A percentile compares a stretch with the other conserved stretches of the same genome.
Evolutionary conservation across 805 yeast genomes (phyloP).

Genomic region (Pichia nanzhaoensis): DNA sequence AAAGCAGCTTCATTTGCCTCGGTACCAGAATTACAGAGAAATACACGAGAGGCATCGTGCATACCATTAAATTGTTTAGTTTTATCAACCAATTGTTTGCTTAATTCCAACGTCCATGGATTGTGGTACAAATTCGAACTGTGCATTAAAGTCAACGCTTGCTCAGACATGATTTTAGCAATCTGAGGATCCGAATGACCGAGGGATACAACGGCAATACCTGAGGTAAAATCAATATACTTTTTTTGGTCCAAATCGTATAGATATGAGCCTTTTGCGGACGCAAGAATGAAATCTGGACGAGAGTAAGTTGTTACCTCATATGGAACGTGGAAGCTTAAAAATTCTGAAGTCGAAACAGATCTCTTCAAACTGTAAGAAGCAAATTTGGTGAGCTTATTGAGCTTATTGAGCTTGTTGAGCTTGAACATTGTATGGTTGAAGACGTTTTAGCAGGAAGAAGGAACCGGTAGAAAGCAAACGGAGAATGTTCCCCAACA

Average conservation of each 20-base stretch:
- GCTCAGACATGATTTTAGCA: slow-evolving; percentile 64
- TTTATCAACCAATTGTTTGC: slow-evolving; percentile 59
- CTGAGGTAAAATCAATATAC: slow-evolving; percentile 89
- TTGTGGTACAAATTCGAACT: slow-evolving; percentile 83
- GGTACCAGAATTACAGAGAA: slow-evolving; percentile 50
- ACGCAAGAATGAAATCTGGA: slow-evolving; percentile 68
- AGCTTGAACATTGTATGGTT: slow-evolving; percentile 3
- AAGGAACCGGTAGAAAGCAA: background rate
- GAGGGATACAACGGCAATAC: slow-evolving; percentile 93
- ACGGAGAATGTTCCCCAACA: background rate
- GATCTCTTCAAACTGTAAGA: slow-evolving; percentile 7
- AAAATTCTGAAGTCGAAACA: slow-evolving; percentile 26
- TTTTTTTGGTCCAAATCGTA: slow-evolving; percentile 75
- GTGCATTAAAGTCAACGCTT: slow-evolving; percentile 68
- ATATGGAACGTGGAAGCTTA: slow-evolving; percentile 30
- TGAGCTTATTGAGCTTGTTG: slow-evolving; percentile 11
- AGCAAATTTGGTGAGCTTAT: slow-evolving; percentile 9
- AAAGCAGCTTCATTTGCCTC: slow-evolving; percentile 42
- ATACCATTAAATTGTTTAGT: slow-evolving; percentile 75
- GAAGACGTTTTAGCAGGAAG: background rate
- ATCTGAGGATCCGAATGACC: slow-evolving; percentile 82
- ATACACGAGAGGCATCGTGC: slow-evolving; percentile 69
- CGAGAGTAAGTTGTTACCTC: slow-evolving; percentile 76
- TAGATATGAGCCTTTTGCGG: slow-evolving; percentile 74
- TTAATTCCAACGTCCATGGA: slow-evolving; percentile 73